Evolutionary conservation across 2,329 filamentous ascomycete genomes (phyloP).

Genomic region (Domatiomyces catenatus): DNA sequence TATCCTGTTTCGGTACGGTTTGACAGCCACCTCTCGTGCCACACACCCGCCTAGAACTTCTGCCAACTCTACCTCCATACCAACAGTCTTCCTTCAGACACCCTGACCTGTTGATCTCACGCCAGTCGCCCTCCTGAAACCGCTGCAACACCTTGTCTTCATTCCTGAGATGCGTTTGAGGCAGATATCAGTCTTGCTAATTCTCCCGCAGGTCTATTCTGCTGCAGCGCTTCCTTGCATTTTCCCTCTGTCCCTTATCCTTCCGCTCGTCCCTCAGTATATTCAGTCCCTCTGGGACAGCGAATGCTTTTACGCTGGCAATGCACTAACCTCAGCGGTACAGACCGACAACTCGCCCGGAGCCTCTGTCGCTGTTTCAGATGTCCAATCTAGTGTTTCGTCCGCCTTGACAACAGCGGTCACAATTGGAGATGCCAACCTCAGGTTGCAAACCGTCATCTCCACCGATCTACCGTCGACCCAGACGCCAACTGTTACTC

Average conservation of each 20-base stretch:
- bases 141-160: not conserved
- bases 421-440: constrained; percentile 11
- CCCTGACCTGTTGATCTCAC: not conserved
- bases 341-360: not conserved
- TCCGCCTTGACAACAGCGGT: constrained; percentile 4
- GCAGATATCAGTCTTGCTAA: constrained; percentile 9
- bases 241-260: constrained; percentile 4
- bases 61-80: not conserved
- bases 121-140: not conserved
- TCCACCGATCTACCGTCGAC: constrained; percentile 8
- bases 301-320: not conserved
- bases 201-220: constrained; percentile 11
- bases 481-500: constrained; percentile 13
- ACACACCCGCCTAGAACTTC: not conserved
- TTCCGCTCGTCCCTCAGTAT: not conserved
- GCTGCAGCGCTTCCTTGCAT: constrained; percentile 9
- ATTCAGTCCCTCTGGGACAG: not conserved
- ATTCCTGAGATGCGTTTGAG: constrained; percentile 4
- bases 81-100: not conserved
- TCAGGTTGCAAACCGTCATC: constrained; percentile 12
- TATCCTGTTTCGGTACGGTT: not conserved
- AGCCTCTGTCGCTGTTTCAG: not conserved
- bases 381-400: not conserved
- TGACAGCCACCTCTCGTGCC: not conserved
- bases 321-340: not conserved